phyloP scores from a whole-genome alignment of 441 rosid genomes.

The Erodium chrysanthum region DNA sequence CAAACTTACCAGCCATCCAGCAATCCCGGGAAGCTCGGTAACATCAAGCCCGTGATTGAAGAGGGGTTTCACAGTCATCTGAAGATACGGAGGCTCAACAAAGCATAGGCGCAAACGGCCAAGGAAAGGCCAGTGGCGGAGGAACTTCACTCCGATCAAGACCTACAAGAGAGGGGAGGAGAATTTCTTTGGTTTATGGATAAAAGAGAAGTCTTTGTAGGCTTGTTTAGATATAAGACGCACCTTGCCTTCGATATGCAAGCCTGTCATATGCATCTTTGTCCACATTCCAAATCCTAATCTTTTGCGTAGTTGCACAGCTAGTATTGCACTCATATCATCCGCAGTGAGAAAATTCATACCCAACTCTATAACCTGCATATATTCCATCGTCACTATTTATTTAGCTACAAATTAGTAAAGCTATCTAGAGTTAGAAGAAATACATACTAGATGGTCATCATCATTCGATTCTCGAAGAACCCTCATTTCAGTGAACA shows the following conservation, averaged over 20 bases:
- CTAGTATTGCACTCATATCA: conserved; percentile 83
- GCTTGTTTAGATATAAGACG: background rate
- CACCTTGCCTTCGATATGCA: conserved; percentile 98
- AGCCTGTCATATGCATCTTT: conserved; percentile 80
- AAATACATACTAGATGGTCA: conserved; percentile 66
- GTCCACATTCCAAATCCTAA: conserved; percentile 90
- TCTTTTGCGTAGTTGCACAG: conserved; percentile 69
- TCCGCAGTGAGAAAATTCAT: conserved; percentile 88
- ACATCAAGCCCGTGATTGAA: conserved; percentile 71
- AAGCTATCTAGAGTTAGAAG: background rate
- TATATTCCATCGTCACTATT: conserved; percentile 10
- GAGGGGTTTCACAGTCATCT: conserved; percentile 79
- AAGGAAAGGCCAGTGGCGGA: conserved; percentile 75
- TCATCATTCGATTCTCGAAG: conserved; percentile 50
- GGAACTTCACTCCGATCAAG: conserved; percentile 80
- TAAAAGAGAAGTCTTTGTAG: too few relatives aligned
- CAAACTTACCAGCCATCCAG: conserved; percentile 91
- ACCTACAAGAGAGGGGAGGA: conserved; percentile 33
- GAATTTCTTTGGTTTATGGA: background rate
- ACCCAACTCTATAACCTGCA: conserved; percentile 83
- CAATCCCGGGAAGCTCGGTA: conserved; percentile 82
- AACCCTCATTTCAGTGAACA: conserved; percentile 74
- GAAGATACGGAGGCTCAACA: conserved; percentile 93
- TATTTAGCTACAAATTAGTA: background rate
- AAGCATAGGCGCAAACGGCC: conserved; percentile 85